phyloP scores from a whole-genome alignment of 345 rosid genomes.

The Hypericum androsaemum region DNA sequence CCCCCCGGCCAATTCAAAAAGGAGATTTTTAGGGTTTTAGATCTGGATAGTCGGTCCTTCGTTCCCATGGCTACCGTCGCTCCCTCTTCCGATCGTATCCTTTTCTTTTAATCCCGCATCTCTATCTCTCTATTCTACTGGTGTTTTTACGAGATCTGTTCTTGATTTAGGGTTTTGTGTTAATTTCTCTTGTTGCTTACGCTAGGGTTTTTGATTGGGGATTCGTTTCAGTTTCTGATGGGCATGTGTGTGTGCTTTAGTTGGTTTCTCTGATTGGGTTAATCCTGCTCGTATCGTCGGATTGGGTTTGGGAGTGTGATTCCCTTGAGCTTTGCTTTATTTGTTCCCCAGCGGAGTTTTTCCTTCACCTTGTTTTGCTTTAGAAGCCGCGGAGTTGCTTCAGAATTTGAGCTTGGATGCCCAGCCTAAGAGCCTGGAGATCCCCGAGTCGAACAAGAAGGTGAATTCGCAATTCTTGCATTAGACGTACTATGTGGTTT shows the following conservation, averaged over 20 bases:
- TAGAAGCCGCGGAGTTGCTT: constrained; percentile 75
- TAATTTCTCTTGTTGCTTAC: background rate
- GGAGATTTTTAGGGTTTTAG: background rate
- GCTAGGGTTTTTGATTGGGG: background rate
- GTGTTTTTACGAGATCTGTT: background rate
- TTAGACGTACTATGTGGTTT: background rate
- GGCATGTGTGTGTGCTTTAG: background rate
- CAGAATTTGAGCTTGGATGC: constrained; percentile 66
- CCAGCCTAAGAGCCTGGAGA: constrained; percentile 50
- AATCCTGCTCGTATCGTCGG: too few relatives aligned
- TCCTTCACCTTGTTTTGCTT: constrained; percentile 38
- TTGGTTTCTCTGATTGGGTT: too few relatives aligned
- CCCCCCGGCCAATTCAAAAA: too few relatives aligned
- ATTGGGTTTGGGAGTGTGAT: background rate
- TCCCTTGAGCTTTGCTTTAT: too few relatives aligned
- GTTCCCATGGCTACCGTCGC: constrained; percentile 53
- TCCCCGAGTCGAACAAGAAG: constrained; percentile 70
- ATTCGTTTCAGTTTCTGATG: background rate
- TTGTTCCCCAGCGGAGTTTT: too few relatives aligned
- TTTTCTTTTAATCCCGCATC: background rate
- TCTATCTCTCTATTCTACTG: background rate
- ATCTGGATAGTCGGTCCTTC: background rate
- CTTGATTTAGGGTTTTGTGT: constrained; percentile 3
- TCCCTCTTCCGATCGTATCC: constrained; percentile 77
- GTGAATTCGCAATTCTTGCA: constrained; percentile 11